Conservation (phyloP, 805 yeast genomes). For the Cyberlindnera xishuangbannaensis region DNA sequence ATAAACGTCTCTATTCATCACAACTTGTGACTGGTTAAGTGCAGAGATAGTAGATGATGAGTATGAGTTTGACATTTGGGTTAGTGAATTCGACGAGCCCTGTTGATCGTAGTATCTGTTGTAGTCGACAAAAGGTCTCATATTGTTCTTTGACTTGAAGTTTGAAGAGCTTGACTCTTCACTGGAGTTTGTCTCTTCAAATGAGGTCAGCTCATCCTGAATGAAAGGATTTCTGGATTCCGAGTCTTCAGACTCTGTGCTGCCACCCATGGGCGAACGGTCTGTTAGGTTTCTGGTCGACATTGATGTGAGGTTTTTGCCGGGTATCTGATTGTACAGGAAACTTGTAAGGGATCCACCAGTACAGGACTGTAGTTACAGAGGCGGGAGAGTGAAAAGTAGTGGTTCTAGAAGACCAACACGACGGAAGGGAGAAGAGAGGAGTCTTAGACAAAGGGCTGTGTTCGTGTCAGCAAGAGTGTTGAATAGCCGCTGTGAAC, state of each 20-base stretch:
- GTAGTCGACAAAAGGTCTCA: slow-evolving; percentile 35
- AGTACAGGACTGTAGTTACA: too few species aligned
- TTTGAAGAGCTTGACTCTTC: slow-evolving; percentile 17
- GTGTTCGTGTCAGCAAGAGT: too few species aligned
- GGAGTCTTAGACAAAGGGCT: too few species aligned
- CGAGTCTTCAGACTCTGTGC: slow-evolving; percentile 21
- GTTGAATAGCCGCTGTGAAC: too few species aligned
- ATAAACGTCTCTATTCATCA: slow-evolving; percentile 20
- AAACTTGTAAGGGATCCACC: too few species aligned
- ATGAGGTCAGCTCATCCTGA: slow-evolving; percentile 24
- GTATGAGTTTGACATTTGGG: slow-evolving; percentile 11
- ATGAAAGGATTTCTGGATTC: slow-evolving; percentile 26
- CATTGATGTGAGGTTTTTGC: slow-evolving; percentile 16
- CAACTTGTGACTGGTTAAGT: slow-evolving; percentile 8
- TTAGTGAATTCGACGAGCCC: slow-evolving; percentile 34
- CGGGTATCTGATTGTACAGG: too few species aligned
- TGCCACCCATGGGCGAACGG: slow-evolving; percentile 20
- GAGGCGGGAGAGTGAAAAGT: too few species aligned
- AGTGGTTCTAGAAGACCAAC: too few species aligned
- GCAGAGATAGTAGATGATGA: slow-evolving; percentile 24
- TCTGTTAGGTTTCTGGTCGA: slow-evolving; percentile 28
- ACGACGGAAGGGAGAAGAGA: too few species aligned
- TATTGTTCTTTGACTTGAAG: slow-evolving; percentile 15
- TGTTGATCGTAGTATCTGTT: slow-evolving; percentile 37
- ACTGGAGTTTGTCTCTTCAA: slow-evolving; percentile 20